phyloP scores from a whole-genome alignment of 2,329 filamentous ascomycete species.

The Fusarium globosum region DNA sequence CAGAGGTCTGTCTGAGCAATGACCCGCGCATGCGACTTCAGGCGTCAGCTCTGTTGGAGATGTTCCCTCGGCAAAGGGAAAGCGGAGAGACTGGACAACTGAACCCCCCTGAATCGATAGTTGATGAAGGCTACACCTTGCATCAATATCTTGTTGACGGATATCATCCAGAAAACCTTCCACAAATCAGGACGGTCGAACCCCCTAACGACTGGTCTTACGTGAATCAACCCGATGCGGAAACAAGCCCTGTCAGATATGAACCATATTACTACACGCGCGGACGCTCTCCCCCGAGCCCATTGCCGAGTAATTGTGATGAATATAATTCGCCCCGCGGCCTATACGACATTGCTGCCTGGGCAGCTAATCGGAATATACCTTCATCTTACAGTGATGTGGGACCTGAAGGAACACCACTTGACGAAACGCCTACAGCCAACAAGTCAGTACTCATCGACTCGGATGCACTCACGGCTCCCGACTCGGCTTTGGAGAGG shows the following conservation, averaged over 20 bases:
- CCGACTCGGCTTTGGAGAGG: conserved; percentile 25
- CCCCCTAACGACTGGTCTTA: conserved; percentile 59
- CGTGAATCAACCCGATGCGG: conserved; percentile 52
- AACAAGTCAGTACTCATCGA: conserved; percentile 29
- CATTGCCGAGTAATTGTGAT: conserved; percentile 58
- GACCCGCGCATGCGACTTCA: conserved; percentile 78
- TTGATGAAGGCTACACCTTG: conserved; percentile 54
- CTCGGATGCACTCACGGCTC: conserved; percentile 9
- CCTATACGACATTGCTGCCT: conserved; percentile 48
- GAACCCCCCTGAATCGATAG: conserved; percentile 50
- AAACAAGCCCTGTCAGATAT: conserved; percentile 50
- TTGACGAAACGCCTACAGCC: conserved; percentile 39
- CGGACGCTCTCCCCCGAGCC: conserved; percentile 66
- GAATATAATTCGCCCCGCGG: conserved; percentile 48
- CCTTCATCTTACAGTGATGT: conserved; percentile 55
- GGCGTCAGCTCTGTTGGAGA: conserved; percentile 75
- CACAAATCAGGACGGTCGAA: conserved; percentile 55
- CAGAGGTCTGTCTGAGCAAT: conserved; percentile 80
- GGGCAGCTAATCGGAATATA: conserved; percentile 54
- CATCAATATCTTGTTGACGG: conserved; percentile 55
- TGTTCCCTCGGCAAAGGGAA: conserved; percentile 66
- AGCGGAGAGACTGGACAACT: conserved; percentile 26
- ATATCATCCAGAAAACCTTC: conserved; percentile 49
- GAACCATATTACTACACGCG: conserved; percentile 61
- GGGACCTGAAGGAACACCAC: conserved; percentile 36